Evolutionary conservation across 371 early-diverging fungal species (phyloP).

Genomic region (Ecytonucleospora hepatopenaei): DNA sequence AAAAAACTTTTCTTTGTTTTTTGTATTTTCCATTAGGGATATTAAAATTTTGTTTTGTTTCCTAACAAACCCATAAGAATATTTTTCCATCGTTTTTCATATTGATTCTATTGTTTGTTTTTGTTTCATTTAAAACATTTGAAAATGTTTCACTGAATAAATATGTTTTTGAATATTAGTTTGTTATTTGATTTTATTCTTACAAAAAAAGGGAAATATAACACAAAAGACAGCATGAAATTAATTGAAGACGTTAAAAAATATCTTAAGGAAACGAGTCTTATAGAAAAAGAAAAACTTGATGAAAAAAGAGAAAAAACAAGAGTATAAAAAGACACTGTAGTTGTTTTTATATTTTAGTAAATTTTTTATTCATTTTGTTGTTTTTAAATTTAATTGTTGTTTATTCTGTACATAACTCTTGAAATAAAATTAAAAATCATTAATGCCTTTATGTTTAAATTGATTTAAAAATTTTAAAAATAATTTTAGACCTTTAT

Average conservation of each 20-base stretch:
- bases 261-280: not conserved
- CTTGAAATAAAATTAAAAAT: not conserved
- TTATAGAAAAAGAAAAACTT: too few relatives aligned
- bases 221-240: not conserved
- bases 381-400: too few relatives aligned
- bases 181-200: not conserved
- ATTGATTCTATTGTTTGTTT: not conserved
- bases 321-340: too few relatives aligned
- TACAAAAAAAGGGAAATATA: too few relatives aligned
- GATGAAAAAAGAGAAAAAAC: too few relatives aligned
- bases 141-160: not conserved
- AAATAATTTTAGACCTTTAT: not conserved
- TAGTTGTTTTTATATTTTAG: too few relatives aligned
- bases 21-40: not conserved
- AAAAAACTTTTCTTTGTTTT: not conserved
- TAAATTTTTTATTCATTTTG: too few relatives aligned
- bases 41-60: not conserved
- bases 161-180: not conserved
- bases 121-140: not conserved
- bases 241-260: not conserved
- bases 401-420: too few relatives aligned
- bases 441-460: not conserved
- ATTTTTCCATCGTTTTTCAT: not conserved
- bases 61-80: not conserved
- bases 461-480: conserved; percentile 4